Evolutionary conservation across 176 grass and related monocot genomes (phyloP).

Genomic region (Ensete glaucum): DNA sequence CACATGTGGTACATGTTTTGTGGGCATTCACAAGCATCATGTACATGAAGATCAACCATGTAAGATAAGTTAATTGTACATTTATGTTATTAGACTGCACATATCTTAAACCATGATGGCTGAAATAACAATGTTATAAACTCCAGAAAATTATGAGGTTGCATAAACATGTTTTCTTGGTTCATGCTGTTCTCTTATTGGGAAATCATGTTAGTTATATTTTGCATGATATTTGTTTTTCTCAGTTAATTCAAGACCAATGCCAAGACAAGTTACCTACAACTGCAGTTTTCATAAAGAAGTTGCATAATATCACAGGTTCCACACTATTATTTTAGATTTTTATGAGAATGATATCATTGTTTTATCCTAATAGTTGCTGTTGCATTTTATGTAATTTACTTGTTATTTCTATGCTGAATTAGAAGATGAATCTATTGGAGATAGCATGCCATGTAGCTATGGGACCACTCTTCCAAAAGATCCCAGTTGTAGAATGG

Average conservation of each 20-base stretch:
- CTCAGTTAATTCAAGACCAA: slow-evolving; percentile 41
- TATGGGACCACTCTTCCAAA: slow-evolving; percentile 88
- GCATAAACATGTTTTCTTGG: neutral
- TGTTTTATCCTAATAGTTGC: neutral
- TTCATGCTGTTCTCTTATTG: neutral
- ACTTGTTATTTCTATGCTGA: slow-evolving; percentile 3
- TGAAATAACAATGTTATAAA: too few species aligned
- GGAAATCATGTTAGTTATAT: neutral
- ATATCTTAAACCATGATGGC: too few species aligned
- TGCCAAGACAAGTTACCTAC: slow-evolving; percentile 48
- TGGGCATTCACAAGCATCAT: too few species aligned
- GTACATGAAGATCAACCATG: too few species aligned
- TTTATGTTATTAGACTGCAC: too few species aligned
- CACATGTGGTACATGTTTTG: too few species aligned
- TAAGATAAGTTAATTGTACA: too few species aligned
- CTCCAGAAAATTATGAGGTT: neutral
- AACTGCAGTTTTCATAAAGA: slow-evolving; percentile 58
- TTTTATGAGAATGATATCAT: neutral
- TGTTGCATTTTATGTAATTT: neutral
- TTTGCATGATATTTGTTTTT: neutral
- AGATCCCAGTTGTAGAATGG: slow-evolving; percentile 49
- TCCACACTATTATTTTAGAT: neutral
- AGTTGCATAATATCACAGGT: slow-evolving; percentile 91
- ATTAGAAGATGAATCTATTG: neutral
- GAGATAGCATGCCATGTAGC: slow-evolving; percentile 9